phyloP scores from a whole-genome alignment of 768 basidiomycete species.

The Stropharia rugosoannulata region DNA sequence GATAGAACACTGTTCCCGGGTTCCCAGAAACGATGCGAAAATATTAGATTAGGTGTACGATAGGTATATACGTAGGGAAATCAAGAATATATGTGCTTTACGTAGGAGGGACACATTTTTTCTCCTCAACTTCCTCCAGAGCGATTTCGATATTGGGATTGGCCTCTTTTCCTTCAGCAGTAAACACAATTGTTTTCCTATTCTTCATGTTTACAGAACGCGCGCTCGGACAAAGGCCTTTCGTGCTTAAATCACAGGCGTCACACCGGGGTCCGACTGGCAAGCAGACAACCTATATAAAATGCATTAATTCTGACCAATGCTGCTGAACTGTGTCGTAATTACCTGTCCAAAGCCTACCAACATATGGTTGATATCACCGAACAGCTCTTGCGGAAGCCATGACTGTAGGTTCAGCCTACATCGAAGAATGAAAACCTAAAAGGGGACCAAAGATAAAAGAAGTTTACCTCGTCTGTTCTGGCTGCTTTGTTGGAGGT shows the following conservation, averaged over 20 bases:
- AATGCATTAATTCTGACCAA: background rate
- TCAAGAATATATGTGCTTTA: background rate
- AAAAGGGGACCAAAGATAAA: background rate
- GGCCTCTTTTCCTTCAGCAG: conserved; percentile 15
- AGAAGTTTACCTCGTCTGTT: conserved; percentile 72
- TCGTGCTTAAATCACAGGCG: conserved; percentile 53
- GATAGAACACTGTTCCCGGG: too few species aligned
- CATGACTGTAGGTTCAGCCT: conserved; percentile 82
- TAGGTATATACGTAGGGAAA: background rate
- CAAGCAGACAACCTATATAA: conserved; percentile 58
- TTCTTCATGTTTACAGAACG: conserved; percentile 20
- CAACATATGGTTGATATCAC: conserved; percentile 76
- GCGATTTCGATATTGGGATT: conserved; percentile 32
- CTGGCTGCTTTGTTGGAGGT: conserved; percentile 79
- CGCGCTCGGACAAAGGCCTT: conserved; percentile 69
- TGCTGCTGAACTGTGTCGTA: background rate
- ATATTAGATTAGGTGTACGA: background rate
- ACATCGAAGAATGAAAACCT: background rate
- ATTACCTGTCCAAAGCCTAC: conserved; percentile 85
- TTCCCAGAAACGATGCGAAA: too few species aligned
- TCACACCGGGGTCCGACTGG: conserved; percentile 68
- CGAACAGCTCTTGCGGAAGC: conserved; percentile 72
- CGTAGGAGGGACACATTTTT: background rate
- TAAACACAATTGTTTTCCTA: conserved; percentile 25
- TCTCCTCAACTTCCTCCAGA: conserved; percentile 26